A percentile compares a stretch with the other conserved stretches of the same genome.
Conservation (phyloP, 352 stramenopile genomes). For the Pythium dissimile region DNA sequence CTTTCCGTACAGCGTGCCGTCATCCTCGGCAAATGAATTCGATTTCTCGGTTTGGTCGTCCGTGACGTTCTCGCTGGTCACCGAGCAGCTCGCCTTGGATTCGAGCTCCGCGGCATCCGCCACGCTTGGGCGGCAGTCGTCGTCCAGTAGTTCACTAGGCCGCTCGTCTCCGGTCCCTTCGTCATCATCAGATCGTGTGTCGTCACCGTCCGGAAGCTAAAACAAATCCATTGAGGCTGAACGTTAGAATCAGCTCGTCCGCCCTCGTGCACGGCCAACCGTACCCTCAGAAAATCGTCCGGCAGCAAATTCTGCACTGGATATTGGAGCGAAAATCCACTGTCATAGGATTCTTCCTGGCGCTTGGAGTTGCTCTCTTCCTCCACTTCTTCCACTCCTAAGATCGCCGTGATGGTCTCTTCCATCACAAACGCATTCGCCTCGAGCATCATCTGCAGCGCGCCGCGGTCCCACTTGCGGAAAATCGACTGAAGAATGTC, state of each 20-base stretch:
- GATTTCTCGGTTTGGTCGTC: constrained; percentile 57
- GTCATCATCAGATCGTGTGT: constrained; percentile 17
- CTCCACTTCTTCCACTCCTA: constrained; percentile 73
- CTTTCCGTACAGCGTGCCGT: constrained; percentile 81
- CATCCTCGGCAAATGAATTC: constrained; percentile 67
- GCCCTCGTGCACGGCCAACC: no score
- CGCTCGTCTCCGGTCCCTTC: constrained; percentile 41
- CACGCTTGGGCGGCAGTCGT: constrained; percentile 5
- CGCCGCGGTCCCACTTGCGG: constrained; percentile 67
- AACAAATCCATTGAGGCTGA: no score
- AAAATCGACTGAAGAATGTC: constrained; percentile 83
- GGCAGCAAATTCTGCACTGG: constrained; percentile 72
- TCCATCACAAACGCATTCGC: constrained; percentile 79
- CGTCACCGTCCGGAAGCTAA: constrained; percentile 52
- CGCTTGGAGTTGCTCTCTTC: constrained; percentile 24
- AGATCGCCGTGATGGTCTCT: constrained; percentile 69
- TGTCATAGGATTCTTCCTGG: neutral
- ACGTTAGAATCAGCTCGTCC: neutral
- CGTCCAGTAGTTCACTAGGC: constrained; percentile 14
- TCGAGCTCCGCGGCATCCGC: constrained; percentile 67
- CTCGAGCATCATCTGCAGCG: constrained; percentile 70
- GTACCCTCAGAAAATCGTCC: constrained; percentile 74
- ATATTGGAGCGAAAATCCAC: constrained; percentile 17
- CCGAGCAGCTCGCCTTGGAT: constrained; percentile 22
- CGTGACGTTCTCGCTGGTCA: constrained; percentile 15